Evolutionary conservation across 371 early-diverging fungal species (phyloP).

Genomic region (Batrachochytrium dendrobatidis): DNA sequence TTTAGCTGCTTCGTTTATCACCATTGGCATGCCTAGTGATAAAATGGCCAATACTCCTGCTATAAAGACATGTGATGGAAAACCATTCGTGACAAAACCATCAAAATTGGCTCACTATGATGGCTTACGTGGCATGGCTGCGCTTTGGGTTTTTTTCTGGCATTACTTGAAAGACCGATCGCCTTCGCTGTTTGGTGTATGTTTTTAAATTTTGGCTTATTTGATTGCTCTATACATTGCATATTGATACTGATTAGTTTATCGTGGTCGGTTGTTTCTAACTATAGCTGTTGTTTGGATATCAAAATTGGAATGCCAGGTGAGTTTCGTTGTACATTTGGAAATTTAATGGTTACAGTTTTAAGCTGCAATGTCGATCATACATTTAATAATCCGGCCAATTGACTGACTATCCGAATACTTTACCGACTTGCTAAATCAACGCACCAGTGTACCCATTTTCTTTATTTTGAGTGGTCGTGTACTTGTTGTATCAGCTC

Average conservation of each 20-base stretch:
- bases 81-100: too few relatives aligned
- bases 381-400: not conserved
- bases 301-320: not conserved
- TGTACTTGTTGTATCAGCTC: not conserved
- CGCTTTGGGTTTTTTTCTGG: not conserved
- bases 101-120: not conserved
- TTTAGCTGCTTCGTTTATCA: too few relatives aligned
- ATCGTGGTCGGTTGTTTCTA: too few relatives aligned
- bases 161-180: too few relatives aligned
- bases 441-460: not conserved
- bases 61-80: too few relatives aligned
- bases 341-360: not conserved
- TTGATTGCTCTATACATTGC: too few relatives aligned
- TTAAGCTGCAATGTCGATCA: not conserved
- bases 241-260: too few relatives aligned
- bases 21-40: too few relatives aligned
- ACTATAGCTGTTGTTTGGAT: not conserved
- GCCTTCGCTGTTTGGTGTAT: too few relatives aligned
- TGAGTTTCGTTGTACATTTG: not conserved
- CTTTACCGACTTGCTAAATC: not conserved
- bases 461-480: not conserved
- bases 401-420: not conserved
- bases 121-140: not conserved
- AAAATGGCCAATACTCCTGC: too few relatives aligned
- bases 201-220: too few relatives aligned